These are phyloP conservation scores for Vaccinium darrowii DNA, from an alignment of 148 eudicot species.

Conservation along the genomic window DNA sequence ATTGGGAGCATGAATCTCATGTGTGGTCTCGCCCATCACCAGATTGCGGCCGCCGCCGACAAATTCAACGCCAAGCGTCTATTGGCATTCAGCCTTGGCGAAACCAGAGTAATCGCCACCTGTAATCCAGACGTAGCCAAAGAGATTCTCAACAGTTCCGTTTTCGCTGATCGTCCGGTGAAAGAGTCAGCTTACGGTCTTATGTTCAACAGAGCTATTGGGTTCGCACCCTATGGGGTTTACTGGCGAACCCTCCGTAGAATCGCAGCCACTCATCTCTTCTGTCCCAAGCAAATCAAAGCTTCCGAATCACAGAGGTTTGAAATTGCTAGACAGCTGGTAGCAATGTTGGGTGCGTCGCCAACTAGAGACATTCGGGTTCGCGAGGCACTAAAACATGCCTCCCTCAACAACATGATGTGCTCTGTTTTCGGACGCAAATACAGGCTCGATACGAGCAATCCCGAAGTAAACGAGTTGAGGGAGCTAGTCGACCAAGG, in stretches of 20 bases:
- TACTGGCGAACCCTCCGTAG: constrained; percentile 78
- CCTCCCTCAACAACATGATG: constrained; percentile 77
- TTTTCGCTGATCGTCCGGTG: constrained; percentile 68
- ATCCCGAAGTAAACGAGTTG: constrained; percentile 35
- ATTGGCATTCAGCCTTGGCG: constrained; percentile 73
- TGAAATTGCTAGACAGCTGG: constrained; percentile 46
- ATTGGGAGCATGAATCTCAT: constrained; percentile 65
- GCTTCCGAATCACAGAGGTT: constrained; percentile 42
- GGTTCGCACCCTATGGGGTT: constrained; percentile 77
- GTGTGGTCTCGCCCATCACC: constrained; percentile 64
- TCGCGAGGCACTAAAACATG: constrained; percentile 45
- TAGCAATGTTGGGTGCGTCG: constrained; percentile 14
- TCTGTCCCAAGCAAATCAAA: constrained; percentile 70
- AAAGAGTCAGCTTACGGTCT: constrained; percentile 76
- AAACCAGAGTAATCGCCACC: constrained; percentile 59
- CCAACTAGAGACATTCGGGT: constrained; percentile 27
- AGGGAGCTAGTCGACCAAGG: constrained; percentile 70
- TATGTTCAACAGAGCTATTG: constrained; percentile 78
- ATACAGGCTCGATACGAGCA: constrained; percentile 21
- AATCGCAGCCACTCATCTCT: constrained; percentile 66
- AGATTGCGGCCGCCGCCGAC: constrained; percentile 46
- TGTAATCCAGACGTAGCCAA: constrained; percentile 65
- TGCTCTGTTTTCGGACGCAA: constrained; percentile 56
- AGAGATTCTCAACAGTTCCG: constrained; percentile 61
- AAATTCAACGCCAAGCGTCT: constrained; percentile 40